Conservation (phyloP, 257 asterid species). For the Mitragyna speciosa region DNA sequence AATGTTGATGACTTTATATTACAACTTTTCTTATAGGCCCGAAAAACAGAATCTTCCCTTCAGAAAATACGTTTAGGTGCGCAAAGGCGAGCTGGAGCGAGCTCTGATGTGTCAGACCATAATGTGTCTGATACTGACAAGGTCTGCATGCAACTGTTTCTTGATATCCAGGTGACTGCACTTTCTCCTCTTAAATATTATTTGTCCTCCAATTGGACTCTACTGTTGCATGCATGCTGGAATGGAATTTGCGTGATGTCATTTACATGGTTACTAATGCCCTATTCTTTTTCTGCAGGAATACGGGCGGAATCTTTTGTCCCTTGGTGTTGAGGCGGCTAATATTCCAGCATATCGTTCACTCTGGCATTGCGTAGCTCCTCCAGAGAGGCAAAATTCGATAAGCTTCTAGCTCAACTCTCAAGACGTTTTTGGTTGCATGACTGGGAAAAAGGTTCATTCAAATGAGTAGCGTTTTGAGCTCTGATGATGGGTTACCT, state of each 20-base stretch:
- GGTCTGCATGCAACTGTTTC: conserved; percentile 91
- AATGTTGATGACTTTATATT: conserved; percentile 1
- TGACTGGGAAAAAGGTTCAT: background rate
- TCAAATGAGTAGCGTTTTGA: no score
- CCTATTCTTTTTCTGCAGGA: conserved; percentile 45
- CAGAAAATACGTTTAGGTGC: conserved; percentile 95
- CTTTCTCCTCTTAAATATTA: background rate
- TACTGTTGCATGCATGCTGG: background rate
- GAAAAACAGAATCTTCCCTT: conserved; percentile 91
- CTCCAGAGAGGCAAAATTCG: conserved; percentile 63
- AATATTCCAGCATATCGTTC: conserved; percentile 65
- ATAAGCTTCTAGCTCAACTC: conserved; percentile 44
- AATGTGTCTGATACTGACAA: conserved; percentile 90
- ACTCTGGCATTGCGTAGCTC: conserved; percentile 90
- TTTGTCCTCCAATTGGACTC: background rate
- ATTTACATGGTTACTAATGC: background rate
- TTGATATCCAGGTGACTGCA: conserved; percentile 74
- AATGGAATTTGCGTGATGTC: background rate
- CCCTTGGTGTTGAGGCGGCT: conserved; percentile 77
- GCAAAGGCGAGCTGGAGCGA: conserved; percentile 91
- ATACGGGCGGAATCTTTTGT: conserved; percentile 75
- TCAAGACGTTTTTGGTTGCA: background rate
- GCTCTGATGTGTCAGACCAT: conserved; percentile 83
- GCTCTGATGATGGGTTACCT: no score
- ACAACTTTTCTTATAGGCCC: conserved; percentile 51